These are phyloP conservation scores for Apiotrichum mycotoxinovorans DNA, from an alignment of 1,284 basidiomycete genomes.

Conservation along the genomic window DNA sequence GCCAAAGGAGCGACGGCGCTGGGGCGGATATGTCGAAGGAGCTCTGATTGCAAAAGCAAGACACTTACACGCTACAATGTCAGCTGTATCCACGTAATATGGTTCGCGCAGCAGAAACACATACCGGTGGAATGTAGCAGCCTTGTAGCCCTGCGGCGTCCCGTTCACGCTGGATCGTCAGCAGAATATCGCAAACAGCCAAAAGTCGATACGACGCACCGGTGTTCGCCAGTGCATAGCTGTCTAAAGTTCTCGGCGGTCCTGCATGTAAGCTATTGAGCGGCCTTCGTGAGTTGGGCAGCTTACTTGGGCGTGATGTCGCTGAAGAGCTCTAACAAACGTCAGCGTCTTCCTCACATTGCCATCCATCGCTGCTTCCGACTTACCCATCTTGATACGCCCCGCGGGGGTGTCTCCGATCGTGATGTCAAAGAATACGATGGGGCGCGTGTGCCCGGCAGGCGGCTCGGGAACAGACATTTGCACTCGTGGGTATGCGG, in stretches of 20 bases:
- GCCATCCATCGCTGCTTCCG: neutral
- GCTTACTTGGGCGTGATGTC: slow-evolving; percentile 47
- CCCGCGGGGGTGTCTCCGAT: slow-evolving; percentile 94
- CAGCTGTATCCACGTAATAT: neutral
- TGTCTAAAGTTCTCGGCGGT: slow-evolving; percentile 98
- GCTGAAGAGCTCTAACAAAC: slow-evolving; percentile 40
- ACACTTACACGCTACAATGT: slow-evolving; percentile 16
- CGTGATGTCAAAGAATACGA: slow-evolving; percentile 94
- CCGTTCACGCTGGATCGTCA: slow-evolving; percentile 64
- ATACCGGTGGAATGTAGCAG: slow-evolving; percentile 84
- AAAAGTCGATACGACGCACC: slow-evolving; percentile 53
- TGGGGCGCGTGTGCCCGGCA: slow-evolving; percentile 58
- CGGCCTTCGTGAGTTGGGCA: neutral
- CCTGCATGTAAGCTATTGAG: slow-evolving; percentile 49
- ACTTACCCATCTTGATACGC: slow-evolving; percentile 78
- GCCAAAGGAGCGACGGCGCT: neutral
- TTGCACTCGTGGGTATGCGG: neutral
- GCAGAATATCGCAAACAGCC: neutral
- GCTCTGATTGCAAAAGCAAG: neutral
- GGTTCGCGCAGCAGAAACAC: slow-evolving; percentile 20
- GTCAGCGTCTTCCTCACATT: neutral
- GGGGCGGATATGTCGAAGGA: no score
- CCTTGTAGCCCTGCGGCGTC: slow-evolving; percentile 83
- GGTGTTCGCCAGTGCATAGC: slow-evolving; percentile 90
- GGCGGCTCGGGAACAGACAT: slow-evolving; percentile 44